Evolutionary conservation across 768 basidiomycete species (phyloP).

Genomic region (Boletus bicolor): DNA sequence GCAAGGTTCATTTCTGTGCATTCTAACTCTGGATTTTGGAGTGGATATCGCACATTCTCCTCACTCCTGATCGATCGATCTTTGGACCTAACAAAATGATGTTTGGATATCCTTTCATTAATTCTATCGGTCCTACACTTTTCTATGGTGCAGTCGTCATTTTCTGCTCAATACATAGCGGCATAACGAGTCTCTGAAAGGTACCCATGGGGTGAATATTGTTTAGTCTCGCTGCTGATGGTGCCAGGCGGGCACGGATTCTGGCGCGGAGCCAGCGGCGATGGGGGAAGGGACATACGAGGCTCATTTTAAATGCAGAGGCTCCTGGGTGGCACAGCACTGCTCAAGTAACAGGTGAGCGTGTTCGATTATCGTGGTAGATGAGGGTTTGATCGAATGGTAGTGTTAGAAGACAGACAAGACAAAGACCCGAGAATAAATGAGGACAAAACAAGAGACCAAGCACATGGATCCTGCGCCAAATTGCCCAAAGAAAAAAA

Average conservation of each 20-base stretch:
- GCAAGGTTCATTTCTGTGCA: no score
- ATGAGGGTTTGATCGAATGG: not conserved
- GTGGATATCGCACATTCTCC: no score
- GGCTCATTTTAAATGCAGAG: constrained; percentile 19
- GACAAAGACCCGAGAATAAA: no score
- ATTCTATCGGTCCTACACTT: no score
- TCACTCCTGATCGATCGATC: no score
- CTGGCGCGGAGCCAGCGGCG: not conserved
- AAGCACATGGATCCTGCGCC: not conserved
- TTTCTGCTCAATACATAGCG: no score
- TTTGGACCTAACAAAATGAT: no score
- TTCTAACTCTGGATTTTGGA: no score
- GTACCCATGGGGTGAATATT: no score
- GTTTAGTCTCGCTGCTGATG: constrained; percentile 16
- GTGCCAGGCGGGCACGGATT: not conserved
- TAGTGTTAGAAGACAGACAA: not conserved
- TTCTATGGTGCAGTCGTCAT: no score
- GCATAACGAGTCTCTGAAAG: no score
- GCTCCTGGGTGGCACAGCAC: constrained; percentile 31
- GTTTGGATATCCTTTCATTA: no score
- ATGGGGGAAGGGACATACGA: constrained; percentile 17
- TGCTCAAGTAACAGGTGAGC: constrained; percentile 23
- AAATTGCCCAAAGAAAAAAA: not conserved
- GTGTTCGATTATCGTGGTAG: constrained; percentile 23
- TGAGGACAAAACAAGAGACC: not conserved